Evolutionary conservation across 2,329 filamentous ascomycete species (phyloP).

Genomic region (Dactylellina parvicollis): DNA sequence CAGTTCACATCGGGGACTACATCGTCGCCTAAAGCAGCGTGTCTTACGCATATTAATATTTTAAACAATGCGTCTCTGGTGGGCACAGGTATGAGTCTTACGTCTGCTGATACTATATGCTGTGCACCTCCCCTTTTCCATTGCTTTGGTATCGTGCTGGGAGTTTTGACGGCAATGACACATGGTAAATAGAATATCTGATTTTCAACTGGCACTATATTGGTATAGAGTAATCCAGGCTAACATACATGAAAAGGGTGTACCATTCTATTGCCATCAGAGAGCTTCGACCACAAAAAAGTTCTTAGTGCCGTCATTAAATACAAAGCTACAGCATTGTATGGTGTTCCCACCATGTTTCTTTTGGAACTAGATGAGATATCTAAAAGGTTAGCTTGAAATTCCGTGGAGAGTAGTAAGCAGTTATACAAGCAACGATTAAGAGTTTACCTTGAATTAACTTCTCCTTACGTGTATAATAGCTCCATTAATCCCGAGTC

Average conservation of each 20-base stretch:
- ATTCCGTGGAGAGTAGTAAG: too few relatives aligned
- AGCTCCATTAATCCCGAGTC: constrained; percentile 64
- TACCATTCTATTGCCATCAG: constrained; percentile 82
- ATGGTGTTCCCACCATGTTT: constrained; percentile 84
- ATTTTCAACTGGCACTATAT: too few relatives aligned
- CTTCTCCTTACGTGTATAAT: constrained; percentile 50
- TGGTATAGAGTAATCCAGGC: neutral
- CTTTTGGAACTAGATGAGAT: constrained; percentile 76
- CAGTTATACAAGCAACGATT: neutral
- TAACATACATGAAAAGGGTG: constrained; percentile 68
- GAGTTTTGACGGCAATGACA: constrained; percentile 92
- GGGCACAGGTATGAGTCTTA: constrained; percentile 83
- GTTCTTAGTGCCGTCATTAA: constrained; percentile 73
- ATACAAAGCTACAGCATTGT: constrained; percentile 69
- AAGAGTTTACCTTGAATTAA: neutral
- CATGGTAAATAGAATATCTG: constrained; percentile 66
- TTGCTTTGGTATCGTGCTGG: constrained; percentile 89
- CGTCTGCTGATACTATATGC: constrained; percentile 76
- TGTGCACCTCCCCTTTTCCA: constrained; percentile 86
- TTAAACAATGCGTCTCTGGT: constrained; percentile 92
- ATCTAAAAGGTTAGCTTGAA: constrained; percentile 68
- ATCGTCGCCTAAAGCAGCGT: constrained; percentile 87
- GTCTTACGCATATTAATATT: constrained; percentile 81
- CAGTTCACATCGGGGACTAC: constrained; percentile 89
- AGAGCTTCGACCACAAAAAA: constrained; percentile 83